Conservation (phyloP, 805 yeast genomes). For the Lachancea quebecensis region DNA sequence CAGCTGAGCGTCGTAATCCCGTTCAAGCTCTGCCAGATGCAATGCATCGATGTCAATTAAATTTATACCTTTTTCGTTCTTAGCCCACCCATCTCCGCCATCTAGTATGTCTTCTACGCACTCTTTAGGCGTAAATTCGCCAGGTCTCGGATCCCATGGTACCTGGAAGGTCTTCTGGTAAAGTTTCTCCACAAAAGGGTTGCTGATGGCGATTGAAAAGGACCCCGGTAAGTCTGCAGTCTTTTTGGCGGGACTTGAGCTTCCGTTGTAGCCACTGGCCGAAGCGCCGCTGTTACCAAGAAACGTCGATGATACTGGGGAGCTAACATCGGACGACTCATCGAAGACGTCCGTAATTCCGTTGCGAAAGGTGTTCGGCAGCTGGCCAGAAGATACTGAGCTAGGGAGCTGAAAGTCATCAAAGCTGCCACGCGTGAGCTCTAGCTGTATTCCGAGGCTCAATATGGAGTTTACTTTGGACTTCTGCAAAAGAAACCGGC, state of each 20-base stretch:
- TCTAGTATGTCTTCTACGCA: conserved; percentile 69
- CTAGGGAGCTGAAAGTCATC: conserved; percentile 24
- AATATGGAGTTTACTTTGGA: conserved; percentile 81
- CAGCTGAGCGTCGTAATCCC: conserved; percentile 12
- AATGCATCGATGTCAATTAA: conserved; percentile 29
- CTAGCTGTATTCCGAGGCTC: conserved; percentile 50
- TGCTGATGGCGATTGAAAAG: conserved; percentile 31
- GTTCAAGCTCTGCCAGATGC: conserved; percentile 23
- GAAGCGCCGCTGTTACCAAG: background rate
- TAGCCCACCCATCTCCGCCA: conserved; percentile 65
- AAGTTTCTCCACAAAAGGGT: conserved; percentile 44
- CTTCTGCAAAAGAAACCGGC: conserved; percentile 64
- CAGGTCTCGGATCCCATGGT: conserved; percentile 53
- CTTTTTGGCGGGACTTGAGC: conserved; percentile 2
- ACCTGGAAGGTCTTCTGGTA: conserved; percentile 50
- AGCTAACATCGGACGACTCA: conserved; percentile 15
- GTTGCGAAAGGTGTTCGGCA: conserved; percentile 18
- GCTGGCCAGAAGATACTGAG: conserved; percentile 18
- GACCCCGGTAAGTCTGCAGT: conserved; percentile 15
- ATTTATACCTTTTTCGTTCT: conserved; percentile 32
- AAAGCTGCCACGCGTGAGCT: conserved; percentile 34
- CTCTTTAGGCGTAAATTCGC: conserved; percentile 59
- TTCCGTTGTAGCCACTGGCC: conserved; percentile 1
- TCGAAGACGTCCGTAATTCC: conserved; percentile 18
- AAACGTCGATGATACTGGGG: conserved; percentile 16